Evolutionary conservation across 441 rosid species (phyloP).

Genomic region (Erysimum cheiri): DNA sequence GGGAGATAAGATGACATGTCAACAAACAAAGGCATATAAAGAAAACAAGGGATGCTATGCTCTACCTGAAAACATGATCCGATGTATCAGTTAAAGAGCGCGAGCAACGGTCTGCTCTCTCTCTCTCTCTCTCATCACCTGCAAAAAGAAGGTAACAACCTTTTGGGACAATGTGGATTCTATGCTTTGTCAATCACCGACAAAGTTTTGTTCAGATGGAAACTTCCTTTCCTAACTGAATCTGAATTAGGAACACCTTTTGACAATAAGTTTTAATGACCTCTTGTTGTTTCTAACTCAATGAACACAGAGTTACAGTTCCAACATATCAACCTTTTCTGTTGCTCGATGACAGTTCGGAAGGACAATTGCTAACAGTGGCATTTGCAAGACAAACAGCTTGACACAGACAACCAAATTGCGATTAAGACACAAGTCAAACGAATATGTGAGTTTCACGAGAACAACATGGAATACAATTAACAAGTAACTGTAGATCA

Average conservation of each 20-base stretch:
- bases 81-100: slow-evolving; percentile 11
- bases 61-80: slow-evolving; percentile 7
- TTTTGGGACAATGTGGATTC: slow-evolving; percentile 6
- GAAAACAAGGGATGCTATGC: slow-evolving; percentile 3
- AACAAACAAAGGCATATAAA: slow-evolving; percentile 6
- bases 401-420: not conserved
- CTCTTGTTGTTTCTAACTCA: slow-evolving; percentile 7
- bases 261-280: slow-evolving; percentile 1
- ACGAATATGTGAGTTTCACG: slow-evolving; percentile 2
- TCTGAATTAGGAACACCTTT: slow-evolving; percentile 14
- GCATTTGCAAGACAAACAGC: not conserved
- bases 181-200: slow-evolving; percentile 25
- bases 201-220: slow-evolving; percentile 25
- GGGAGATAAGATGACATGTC: slow-evolving; percentile 30
- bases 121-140: not conserved
- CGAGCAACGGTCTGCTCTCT: not conserved
- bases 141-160: slow-evolving; percentile 12
- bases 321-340: slow-evolving; percentile 8
- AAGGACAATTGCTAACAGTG: not conserved
- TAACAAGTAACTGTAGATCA: slow-evolving; percentile 8
- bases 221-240: slow-evolving; percentile 12
- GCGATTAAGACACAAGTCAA: not conserved
- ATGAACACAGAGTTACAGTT: slow-evolving; percentile 18
- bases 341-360: slow-evolving; percentile 1
- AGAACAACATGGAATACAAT: slow-evolving; percentile 2